Evolutionary conservation across 2,329 filamentous ascomycete genomes (phyloP).

Genomic region (Colletotrichum sp.): DNA sequence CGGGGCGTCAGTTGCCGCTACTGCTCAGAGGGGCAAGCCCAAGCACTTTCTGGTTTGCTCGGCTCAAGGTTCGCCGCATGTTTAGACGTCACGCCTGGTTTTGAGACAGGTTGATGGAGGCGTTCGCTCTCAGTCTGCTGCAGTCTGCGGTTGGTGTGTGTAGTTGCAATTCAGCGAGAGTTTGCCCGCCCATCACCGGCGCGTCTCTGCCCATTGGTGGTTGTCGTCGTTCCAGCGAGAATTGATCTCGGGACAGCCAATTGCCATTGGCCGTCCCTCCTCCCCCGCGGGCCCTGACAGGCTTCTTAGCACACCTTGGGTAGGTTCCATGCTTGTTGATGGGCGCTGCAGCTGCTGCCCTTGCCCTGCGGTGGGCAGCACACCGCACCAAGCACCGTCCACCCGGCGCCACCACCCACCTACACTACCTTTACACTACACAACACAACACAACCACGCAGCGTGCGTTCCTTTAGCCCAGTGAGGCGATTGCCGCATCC

Average conservation of each 20-base stretch:
- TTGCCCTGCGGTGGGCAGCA: background rate
- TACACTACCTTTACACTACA: background rate
- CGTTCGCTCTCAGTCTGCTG: background rate
- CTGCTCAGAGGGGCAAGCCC: background rate
- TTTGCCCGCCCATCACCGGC: background rate
- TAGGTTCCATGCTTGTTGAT: background rate
- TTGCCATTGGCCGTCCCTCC: constrained; percentile 6
- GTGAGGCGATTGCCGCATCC: background rate
- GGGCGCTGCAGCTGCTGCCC: background rate
- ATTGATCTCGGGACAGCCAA: constrained; percentile 3
- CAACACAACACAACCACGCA: background rate
- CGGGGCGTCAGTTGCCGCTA: background rate
- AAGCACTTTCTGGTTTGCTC: constrained; percentile 6
- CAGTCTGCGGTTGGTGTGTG: background rate
- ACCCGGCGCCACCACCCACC: background rate
- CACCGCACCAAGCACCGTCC: background rate
- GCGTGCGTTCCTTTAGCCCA: background rate
- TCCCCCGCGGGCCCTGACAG: background rate
- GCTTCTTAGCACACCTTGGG: background rate
- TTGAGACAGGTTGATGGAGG: background rate
- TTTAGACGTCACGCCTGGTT: background rate
- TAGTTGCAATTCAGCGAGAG: constrained; percentile 19
- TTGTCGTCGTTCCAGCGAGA: constrained; percentile 17
- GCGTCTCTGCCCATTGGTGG: background rate
- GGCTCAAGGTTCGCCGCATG: background rate